Conservation (phyloP, 257 asterid species). For the Paulownia fortunei region DNA sequence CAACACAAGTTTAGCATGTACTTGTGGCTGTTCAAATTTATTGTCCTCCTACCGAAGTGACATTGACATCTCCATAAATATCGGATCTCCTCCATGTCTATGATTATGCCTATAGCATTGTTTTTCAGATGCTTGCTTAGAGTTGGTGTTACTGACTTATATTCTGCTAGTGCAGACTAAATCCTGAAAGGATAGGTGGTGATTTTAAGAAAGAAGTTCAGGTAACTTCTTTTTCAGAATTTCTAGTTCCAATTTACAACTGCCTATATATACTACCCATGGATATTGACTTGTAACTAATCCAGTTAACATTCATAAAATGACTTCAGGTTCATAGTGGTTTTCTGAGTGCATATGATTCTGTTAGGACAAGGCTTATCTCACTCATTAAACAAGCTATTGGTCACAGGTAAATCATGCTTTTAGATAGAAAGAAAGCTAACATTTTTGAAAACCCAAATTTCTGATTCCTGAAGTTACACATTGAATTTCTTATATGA, state of each 20-base stretch:
- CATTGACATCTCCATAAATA: neutral
- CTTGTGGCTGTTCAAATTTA: neutral
- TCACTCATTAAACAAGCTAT: conserved; percentile 79
- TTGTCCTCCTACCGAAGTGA: neutral
- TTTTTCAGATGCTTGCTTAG: neutral
- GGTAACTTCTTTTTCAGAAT: conserved; percentile 46
- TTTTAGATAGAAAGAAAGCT: neutral
- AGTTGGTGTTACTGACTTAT: conserved; percentile 36
- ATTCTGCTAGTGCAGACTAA: conserved; percentile 62
- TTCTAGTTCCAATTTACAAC: conserved; percentile 15
- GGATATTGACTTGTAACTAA: conserved; percentile 28
- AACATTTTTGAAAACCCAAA: neutral
- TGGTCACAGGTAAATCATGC: conserved; percentile 63
- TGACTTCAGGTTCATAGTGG: conserved; percentile 89
- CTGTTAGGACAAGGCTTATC: conserved; percentile 85
- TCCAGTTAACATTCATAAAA: conserved; percentile 19
- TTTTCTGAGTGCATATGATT: conserved; percentile 92
- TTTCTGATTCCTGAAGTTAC: conserved; percentile 15
- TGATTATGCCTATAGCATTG: conserved; percentile 7
- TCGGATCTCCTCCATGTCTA: neutral
- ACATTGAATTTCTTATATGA: neutral
- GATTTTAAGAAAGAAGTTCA: conserved; percentile 92
- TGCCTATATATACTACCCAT: neutral
- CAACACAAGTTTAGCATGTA: neutral
- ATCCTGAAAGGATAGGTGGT: conserved; percentile 97